Evolutionary conservation across 2,329 filamentous ascomycete genomes (phyloP).

Genomic region (Ascocoryne sarcoides): DNA sequence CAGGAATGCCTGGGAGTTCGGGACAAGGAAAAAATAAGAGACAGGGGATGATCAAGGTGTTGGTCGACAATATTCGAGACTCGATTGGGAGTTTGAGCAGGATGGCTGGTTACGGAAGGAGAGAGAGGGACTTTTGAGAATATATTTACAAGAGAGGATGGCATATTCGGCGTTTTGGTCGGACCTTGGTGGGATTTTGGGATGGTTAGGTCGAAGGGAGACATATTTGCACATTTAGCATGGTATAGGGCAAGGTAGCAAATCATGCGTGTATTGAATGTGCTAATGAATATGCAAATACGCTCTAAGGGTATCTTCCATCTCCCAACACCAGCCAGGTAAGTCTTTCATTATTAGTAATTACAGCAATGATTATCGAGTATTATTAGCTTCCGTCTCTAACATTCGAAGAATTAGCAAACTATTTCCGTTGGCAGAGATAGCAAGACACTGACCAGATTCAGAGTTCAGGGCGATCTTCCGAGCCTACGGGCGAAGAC

Average conservation of each 20-base stretch:
- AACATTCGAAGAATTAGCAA: neutral
- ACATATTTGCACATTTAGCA: no score
- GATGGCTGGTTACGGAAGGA: conserved; percentile 24
- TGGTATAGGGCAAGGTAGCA: no score
- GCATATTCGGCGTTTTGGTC: no score
- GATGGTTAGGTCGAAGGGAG: no score
- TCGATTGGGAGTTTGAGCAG: conserved; percentile 35
- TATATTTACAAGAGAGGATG: no score
- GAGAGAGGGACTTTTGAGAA: conserved; percentile 22
- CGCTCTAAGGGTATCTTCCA: conserved; percentile 18
- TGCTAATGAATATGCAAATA: conserved; percentile 11
- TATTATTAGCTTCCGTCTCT: conserved; percentile 5
- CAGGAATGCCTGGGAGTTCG: conserved; percentile 28
- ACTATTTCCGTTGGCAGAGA: neutral
- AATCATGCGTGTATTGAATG: conserved; percentile 3
- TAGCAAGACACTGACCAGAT: neutral
- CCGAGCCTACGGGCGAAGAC: no score
- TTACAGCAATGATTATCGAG: conserved; percentile 20
- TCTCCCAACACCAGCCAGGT: conserved; percentile 8
- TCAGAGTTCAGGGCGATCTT: neutral
- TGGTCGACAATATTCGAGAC: conserved; percentile 50
- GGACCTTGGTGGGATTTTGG: no score
- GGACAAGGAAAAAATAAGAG: conserved; percentile 41
- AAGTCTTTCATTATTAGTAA: conserved; percentile 16
- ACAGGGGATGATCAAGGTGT: conserved; percentile 57